Evolutionary conservation across 1,284 basidiomycete genomes (phyloP).

Genomic region (Lentinus polychrous): DNA sequence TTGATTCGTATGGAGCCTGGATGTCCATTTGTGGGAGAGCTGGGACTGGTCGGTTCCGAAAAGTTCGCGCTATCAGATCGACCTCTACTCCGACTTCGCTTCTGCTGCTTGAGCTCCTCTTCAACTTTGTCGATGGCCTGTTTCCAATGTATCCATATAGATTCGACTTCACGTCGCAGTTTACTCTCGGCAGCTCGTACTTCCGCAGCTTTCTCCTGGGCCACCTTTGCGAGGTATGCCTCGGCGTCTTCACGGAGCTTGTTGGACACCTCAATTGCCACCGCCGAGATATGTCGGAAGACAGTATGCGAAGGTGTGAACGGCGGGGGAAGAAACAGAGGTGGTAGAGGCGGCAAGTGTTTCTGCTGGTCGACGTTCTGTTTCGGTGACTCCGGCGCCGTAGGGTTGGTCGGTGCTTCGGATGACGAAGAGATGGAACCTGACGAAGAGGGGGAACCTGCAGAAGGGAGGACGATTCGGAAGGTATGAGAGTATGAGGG

Average conservation of each 20-base stretch:
- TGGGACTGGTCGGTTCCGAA: constrained; percentile 3
- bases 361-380: constrained; percentile 21
- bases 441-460: constrained; percentile 21
- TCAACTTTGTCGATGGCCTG: constrained; percentile 43
- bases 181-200: constrained; percentile 48
- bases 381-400: constrained; percentile 14
- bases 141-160: constrained; percentile 55
- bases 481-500: constrained; percentile 47
- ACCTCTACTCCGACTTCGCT: constrained; percentile 4
- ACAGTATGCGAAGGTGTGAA: constrained; percentile 70
- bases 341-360: constrained; percentile 28
- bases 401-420: constrained; percentile 10
- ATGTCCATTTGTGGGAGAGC: constrained; percentile 9
- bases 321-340: constrained; percentile 67
- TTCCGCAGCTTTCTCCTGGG: constrained; percentile 49
- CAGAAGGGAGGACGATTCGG: constrained; percentile 42
- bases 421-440: too few species aligned
- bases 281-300: constrained; percentile 54
- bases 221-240: constrained; percentile 46
- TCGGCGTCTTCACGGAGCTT: constrained; percentile 51
- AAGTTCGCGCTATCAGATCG: constrained; percentile 14
- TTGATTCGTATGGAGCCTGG: constrained; percentile 38
- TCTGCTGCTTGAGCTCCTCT: constrained; percentile 22
- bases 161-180: constrained; percentile 52
- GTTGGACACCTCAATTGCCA: constrained; percentile 51